Evolutionary conservation across 2,329 filamentous ascomycete genomes (phyloP).

Genomic region (Paradendryphiella salina): DNA sequence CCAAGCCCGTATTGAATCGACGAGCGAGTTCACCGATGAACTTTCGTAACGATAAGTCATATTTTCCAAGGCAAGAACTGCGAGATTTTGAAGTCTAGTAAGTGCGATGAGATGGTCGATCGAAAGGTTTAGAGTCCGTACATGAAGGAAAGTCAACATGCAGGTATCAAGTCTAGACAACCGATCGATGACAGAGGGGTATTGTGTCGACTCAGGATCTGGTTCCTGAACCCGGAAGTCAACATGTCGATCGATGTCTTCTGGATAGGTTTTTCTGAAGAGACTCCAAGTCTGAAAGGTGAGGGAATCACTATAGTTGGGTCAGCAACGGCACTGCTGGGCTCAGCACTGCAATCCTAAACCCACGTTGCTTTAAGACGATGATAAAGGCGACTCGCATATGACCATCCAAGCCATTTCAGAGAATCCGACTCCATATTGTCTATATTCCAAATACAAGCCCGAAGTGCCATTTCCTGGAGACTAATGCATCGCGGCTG

Average conservation of each 20-base stretch:
- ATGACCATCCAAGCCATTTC: conserved; percentile 26
- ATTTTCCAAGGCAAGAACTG: conserved; percentile 17
- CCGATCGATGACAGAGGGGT: conserved; percentile 19
- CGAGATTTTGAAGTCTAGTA: conserved; percentile 22
- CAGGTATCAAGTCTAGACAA: conserved; percentile 18
- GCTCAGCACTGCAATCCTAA: not conserved
- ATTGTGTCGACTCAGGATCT: conserved; percentile 5
- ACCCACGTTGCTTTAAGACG: conserved; percentile 20
- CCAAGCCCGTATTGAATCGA: conserved; percentile 23
- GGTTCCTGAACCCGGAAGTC: conserved; percentile 13
- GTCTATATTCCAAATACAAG: conserved; percentile 24
- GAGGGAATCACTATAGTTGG: conserved; percentile 17
- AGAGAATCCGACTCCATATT: conserved; percentile 20
- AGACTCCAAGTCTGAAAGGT: conserved; percentile 23
- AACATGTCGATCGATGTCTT: conserved; percentile 18
- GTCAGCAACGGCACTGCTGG: not conserved
- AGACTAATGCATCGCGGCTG: conserved; percentile 21
- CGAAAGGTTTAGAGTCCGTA: conserved; percentile 14
- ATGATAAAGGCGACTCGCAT: conserved; percentile 21
- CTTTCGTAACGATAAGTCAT: not conserved
- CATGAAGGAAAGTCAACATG: conserved; percentile 26
- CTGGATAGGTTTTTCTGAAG: conserved; percentile 25
- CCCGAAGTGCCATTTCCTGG: conserved; percentile 23
- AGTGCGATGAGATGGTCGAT: conserved; percentile 22
- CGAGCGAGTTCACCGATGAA: not conserved